These are phyloP conservation scores for Xylaria grammica DNA, from an alignment of 495 filamentous ascomycete species.

Conservation along the genomic window DNA sequence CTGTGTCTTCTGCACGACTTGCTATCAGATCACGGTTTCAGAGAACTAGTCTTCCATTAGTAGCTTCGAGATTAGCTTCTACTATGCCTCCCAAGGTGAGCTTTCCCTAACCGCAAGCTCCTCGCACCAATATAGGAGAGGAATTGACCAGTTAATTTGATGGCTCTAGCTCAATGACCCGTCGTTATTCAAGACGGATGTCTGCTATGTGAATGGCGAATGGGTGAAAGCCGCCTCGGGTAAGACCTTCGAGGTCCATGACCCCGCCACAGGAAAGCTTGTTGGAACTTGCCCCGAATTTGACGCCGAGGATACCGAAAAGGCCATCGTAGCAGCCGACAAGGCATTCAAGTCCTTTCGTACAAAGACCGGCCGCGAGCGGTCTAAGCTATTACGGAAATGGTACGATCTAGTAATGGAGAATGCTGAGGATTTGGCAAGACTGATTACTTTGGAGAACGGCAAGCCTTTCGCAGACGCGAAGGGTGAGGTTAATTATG, in stretches of 20 bases:
- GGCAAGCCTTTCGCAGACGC: conserved; percentile 77
- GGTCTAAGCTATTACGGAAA: conserved; percentile 79
- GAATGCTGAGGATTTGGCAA: conserved; percentile 86
- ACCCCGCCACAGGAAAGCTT: conserved; percentile 77
- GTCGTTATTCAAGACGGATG: conserved; percentile 77
- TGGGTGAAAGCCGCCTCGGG: conserved; percentile 77
- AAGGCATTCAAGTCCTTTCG: conserved; percentile 79
- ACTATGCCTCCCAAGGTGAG: conserved; percentile 52
- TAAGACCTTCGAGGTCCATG: conserved; percentile 80
- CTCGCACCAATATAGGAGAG: neutral
- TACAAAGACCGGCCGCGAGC: conserved; percentile 75
- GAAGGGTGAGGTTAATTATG: conserved; percentile 73
- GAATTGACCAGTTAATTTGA: conserved; percentile 9
- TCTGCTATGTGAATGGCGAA: conserved; percentile 84
- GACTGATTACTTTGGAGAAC: conserved; percentile 85
- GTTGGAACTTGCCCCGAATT: conserved; percentile 89
- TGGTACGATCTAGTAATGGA: conserved; percentile 92
- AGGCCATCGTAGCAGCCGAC: conserved; percentile 76
- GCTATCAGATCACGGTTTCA: conserved; percentile 42
- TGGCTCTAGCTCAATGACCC: conserved; percentile 73
- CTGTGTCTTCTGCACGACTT: conserved; percentile 38
- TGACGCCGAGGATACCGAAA: conserved; percentile 71
- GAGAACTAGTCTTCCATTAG: conserved; percentile 40
- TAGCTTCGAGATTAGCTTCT: conserved; percentile 45
- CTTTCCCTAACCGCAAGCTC: neutral